Base-by-base conservation (phyloP, 352 stramenopile genomes). In the Pythium utonaiense region DNA sequence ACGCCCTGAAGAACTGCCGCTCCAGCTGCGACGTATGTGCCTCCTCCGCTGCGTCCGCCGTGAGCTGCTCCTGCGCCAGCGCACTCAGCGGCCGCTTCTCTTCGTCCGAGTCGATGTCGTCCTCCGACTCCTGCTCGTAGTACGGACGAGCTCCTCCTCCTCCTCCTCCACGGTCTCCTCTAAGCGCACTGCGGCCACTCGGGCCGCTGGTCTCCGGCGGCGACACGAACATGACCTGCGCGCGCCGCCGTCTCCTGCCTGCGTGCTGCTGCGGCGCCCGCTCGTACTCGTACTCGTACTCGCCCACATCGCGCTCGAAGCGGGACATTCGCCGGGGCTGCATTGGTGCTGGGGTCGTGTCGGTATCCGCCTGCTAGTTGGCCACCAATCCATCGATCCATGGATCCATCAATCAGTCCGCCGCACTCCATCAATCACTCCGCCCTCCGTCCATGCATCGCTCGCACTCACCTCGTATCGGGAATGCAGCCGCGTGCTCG, bases 391-490 rank as follows among this genome's bases (percentile, higher is more conserved):
- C n/a, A n/a, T n/a, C n/a, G n/a, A n/a, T n/a, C n/a, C n/a, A n/a
- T n/a, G n/a, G n/a, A 33, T 33, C 28, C 40, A 47, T 47, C n/a
- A 25, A 44, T 44, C 36, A 47, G 21, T 47, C 16, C 36, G n/a
- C n/a, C n/a, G 6, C 28, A 33, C 28, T 44, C 36, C 36, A 44
- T 44, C 10, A 44, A 44, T 44, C 36, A 44, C 16, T 44, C 34
- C 9, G 9, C n/a, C n/a, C n/a, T 41, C 12, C 34, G 13, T 44
- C 36, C 36, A 44, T 44, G n/a, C n/a, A n/a, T n/a, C n/a, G n/a
- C n/a, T n/a, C n/a, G n/a, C n/a, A n/a, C n/a, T n/a, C n/a, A 63
- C 57, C 57, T 64, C 57, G 49, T 64, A 64, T 28, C 57, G 48
- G 47, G 57, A 58, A 30, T 64, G 48, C 36, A 64, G 36, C 8